Evolutionary conservation across 129 eudicot genomes (phyloP), one percentile per base, ranked within the genome.

Genomic region (Solidago caesia): DNA sequence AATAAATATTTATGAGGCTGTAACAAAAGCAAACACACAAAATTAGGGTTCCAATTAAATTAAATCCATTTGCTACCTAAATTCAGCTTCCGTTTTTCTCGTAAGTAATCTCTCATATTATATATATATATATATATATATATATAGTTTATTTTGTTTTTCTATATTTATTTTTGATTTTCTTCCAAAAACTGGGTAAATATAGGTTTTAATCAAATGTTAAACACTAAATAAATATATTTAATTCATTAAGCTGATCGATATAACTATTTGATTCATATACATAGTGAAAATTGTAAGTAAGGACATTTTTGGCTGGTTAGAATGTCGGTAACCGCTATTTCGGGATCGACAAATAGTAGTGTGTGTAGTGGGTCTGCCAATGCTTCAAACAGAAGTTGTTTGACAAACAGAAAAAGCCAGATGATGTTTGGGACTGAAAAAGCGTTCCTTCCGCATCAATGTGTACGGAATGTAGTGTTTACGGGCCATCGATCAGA

Each of bases 251-350:
- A 33, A 33, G 39, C 0, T 33, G 39, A 2, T 33, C 39, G 3
- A 33, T 33, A 33, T 33, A 33, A 33, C 39, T 33, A 5, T 61
- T 4, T 63, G 13, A 11, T 11, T 52, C 7, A 39, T 63, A 63
- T 63, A 63, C 13, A 62, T 33, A 61, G 14, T 33, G 39, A 33
- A 33, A 3, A 33, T 33, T 33, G 39, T 33, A 33, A 33, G 39
- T 0, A 1, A 33, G 39, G 39, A 33, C 2, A 33, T 33, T 33
- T 33, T 33, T 33, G 39, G 39, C 3, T 33, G 3, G 42, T 65
- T n/a, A 77, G 82, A 44, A 85, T 85, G 87, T 82, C 84, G 8
- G 85, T 79, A 14, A 83, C 89, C 79, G 82, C 87, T 21, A 77
- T 87, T 62, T 80, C 83, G 5, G 80, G 89, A 41, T 77, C 91